Evolutionary conservation across 306 rosid genomes (phyloP), one percentile per base, ranked within the genome.

Genomic region (Spatholobus suberectus): DNA sequence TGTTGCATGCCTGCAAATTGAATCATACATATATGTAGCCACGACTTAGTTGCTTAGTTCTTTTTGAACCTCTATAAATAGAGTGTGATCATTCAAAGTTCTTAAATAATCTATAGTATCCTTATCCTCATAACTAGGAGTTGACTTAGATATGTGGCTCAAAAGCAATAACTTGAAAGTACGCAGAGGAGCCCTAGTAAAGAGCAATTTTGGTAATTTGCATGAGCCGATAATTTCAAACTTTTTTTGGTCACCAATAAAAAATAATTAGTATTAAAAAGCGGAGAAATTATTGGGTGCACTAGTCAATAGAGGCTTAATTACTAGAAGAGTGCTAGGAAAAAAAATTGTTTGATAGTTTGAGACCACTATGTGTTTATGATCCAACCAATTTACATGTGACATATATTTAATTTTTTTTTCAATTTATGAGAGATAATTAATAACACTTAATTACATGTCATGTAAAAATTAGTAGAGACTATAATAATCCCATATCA

Each of bases 111-210:
- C 37, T 55, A 2, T n/a, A 73, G 10, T 70, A 21, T 20, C 57
- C n/a, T n/a, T n/a, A n/a, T n/a, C n/a, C n/a, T n/a, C 75, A 70
- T 41, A 43, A 76, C 71, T 59, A 24, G 71, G 70, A 2, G 21
- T 59, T 76, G 41, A 76, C 70, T 76, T 58, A 18, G 7, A 15
- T 34, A 35, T 2, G 38, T 73, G 67, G 43, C 59, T 18, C 59
- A 51, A 52, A 52, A 18, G 59, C 2, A 52, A 47, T 14, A 14
- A 17, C 20, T 49, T 20, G 61, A 18, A 54, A 51, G 10, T 21
- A 24, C 8, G 17, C 12, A 11, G 57, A 51, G 23, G 8, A 51
- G 3, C 57, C 17, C 9, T 51, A 13, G 54, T 5, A 15, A 47
- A 4, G 20, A 47, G 54, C 18, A 47, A 47, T 3, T 15, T 15